Evolutionary conservation across 164 flowering plant genomes (phyloP), one percentile per base, ranked within the genome.

Genomic region (Kalanchoe fedtschenkoi): DNA sequence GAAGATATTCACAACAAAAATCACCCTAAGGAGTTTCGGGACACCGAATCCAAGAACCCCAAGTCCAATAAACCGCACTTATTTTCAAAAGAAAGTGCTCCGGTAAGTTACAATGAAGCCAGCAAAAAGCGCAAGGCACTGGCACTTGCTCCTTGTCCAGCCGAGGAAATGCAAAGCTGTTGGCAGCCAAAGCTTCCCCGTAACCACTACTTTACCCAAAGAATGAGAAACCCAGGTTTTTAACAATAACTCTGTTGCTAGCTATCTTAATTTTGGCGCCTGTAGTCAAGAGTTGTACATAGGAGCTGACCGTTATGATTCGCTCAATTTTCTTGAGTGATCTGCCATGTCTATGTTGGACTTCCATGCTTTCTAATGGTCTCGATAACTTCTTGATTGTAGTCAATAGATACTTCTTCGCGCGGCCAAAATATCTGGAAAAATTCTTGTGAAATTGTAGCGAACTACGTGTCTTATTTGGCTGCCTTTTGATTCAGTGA

Each of bases 51-150:
- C 8, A 46, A 19, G 0, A 46, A 46, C 2, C 8, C 54, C 26
- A 6, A n/a, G 10, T 46, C 54, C 0, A 46, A 6, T 3, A 30
- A 47, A 47, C 55, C 24, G 15, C 55, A 47, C 24, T 8, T 47
- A 24, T 47, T 22, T 24, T 16, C 30, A 8, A 1, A 24, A 7
- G 30, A 24, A 24, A 16, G 16, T 22, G 55, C 13, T 47, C 55
- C 16, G 26, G 26, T 22, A 5, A 8, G 22, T 47, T 47, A 24
- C 0, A 24, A 39, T 16, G 51, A 54, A 37, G 34, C 58, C 2
- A 61, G 54, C 58, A 71, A 68, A 62, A 73, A 66, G 62, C 69
- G 63, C 33, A 76, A 66, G 66, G 63, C 67, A 14, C 41, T 14
- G 19, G 28, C 35, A 21, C 55, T 24, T 5, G 21, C 47, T 16